These are phyloP conservation scores for Penicillium expansum DNA, from an alignment of 2,329 filamentous ascomycete genomes.

Conservation along the genomic window DNA sequence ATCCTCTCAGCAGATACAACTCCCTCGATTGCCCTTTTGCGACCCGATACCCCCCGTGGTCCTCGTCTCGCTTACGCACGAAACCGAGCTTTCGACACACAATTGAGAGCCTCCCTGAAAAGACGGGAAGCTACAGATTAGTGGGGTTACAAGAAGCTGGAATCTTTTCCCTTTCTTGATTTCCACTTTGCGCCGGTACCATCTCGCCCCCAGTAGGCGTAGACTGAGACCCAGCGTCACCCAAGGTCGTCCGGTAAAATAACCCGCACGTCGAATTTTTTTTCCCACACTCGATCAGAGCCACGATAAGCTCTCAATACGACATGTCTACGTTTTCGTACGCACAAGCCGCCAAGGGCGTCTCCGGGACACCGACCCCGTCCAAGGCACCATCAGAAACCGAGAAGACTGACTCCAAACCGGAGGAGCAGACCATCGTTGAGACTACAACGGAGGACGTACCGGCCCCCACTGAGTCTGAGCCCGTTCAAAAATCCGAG, in stretches of 20 bases:
- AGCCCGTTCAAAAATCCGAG: slow-evolving; percentile 43
- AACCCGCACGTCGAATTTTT: slow-evolving; percentile 12
- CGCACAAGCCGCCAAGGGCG: slow-evolving; percentile 89
- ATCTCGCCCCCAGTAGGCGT: slow-evolving; percentile 24
- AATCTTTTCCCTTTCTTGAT: slow-evolving; percentile 24
- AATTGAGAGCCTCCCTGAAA: slow-evolving; percentile 22
- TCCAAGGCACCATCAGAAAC: slow-evolving; percentile 41
- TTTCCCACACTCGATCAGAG: slow-evolving; percentile 1
- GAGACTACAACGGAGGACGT: slow-evolving; percentile 32
- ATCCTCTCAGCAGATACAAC: slow-evolving; percentile 2
- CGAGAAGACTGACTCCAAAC: slow-evolving; percentile 29
- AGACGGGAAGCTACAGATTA: slow-evolving; percentile 28
- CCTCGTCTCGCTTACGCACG: neutral
- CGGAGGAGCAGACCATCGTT: slow-evolving; percentile 29
- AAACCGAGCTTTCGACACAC: neutral
- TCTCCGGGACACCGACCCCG: slow-evolving; percentile 50
- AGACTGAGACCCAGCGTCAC: slow-evolving; percentile 22
- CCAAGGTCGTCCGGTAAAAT: slow-evolving; percentile 27
- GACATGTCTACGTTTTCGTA: slow-evolving; percentile 74
- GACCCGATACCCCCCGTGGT: slow-evolving; percentile 5
- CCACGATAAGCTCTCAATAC: slow-evolving; percentile 44
- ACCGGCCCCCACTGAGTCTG: slow-evolving; percentile 43
- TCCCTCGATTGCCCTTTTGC: slow-evolving; percentile 1
- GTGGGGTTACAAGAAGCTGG: slow-evolving; percentile 31
- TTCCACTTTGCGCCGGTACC: slow-evolving; percentile 27